A percentile compares a stretch with the other conserved stretches of the same genome.
phyloP scores from a whole-genome alignment of 1,139 yeast species.

The Ogataea hybrid region DNA sequence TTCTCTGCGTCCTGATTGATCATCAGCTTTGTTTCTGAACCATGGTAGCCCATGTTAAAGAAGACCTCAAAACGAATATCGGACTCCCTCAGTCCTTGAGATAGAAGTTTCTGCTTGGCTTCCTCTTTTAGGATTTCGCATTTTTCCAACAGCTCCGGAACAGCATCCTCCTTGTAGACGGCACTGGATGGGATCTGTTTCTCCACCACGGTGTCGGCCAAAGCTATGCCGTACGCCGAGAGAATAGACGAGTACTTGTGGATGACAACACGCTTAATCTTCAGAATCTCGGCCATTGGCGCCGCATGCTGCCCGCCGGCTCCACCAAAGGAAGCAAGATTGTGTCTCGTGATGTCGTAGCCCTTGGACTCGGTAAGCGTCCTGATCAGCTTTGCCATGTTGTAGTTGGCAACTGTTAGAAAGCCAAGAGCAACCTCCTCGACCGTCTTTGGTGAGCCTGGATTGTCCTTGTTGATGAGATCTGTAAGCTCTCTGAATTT shows the following conservation, averaged over 20 bases:
- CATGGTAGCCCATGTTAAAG: slow-evolving; percentile 74
- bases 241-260: slow-evolving; percentile 10
- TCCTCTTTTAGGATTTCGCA: slow-evolving; percentile 20
- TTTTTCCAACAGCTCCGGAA: slow-evolving; percentile 7
- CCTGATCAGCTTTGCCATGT: slow-evolving; percentile 52
- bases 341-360: slow-evolving; percentile 39
- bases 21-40: slow-evolving; percentile 81
- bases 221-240: slow-evolving; percentile 8
- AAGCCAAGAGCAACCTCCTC: slow-evolving; percentile 50
- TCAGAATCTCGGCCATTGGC: slow-evolving; percentile 37
- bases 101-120: slow-evolving; percentile 23
- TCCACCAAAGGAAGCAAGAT: slow-evolving; percentile 52
- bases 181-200: slow-evolving; percentile 37
- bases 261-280: slow-evolving; percentile 8
- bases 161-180: slow-evolving; percentile 14
- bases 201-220: slow-evolving; percentile 11
- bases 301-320: slow-evolving; percentile 58
- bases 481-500: slow-evolving; percentile 7
- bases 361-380: slow-evolving; percentile 52
- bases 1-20: slow-evolving; percentile 36
- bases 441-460: slow-evolving; percentile 4
- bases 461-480: slow-evolving; percentile 8
- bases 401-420: slow-evolving; percentile 47
- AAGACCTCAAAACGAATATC: slow-evolving; percentile 29
- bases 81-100: slow-evolving; percentile 38